These are phyloP conservation scores for Trichoderma orchidacearum DNA, from an alignment of 495 filamentous ascomycete species.

Conservation along the genomic window DNA sequence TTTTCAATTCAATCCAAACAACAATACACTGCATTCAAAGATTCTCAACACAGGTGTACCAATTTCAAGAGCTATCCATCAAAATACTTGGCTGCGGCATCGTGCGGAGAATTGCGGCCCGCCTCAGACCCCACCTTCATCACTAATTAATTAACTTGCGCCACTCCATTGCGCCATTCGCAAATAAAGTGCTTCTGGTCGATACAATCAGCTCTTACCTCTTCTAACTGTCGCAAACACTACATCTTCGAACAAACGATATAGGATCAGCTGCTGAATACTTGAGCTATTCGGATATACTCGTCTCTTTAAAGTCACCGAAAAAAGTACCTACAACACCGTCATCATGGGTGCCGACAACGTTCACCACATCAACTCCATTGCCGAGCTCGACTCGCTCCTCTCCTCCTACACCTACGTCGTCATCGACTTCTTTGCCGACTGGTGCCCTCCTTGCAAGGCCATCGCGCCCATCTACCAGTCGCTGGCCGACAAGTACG, in stretches of 20 bases:
- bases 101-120: background rate
- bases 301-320: background rate
- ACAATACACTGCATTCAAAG: no score
- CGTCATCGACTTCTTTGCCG: constrained; percentile 39
- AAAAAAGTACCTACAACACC: background rate
- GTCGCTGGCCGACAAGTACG: constrained; percentile 31
- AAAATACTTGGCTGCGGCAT: no score
- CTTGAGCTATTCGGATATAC: no score
- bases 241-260: background rate
- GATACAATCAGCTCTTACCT: background rate
- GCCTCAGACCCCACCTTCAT: background rate
- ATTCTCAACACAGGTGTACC: no score
- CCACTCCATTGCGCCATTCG: background rate
- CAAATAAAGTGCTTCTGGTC: no score
- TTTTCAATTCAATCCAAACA: no score
- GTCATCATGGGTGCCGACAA: background rate
- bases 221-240: background rate
- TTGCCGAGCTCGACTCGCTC: constrained; percentile 17
- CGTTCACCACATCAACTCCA: constrained; percentile 12
- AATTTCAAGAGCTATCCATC: no score
- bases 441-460: constrained; percentile 58
- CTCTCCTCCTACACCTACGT: constrained; percentile 25
- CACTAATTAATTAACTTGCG: background rate
- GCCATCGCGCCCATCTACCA: constrained; percentile 46
- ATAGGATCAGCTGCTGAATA: no score